phyloP scores from a whole-genome alignment of 371 early-diverging fungal species.

The Saksenaea oblongispora region DNA sequence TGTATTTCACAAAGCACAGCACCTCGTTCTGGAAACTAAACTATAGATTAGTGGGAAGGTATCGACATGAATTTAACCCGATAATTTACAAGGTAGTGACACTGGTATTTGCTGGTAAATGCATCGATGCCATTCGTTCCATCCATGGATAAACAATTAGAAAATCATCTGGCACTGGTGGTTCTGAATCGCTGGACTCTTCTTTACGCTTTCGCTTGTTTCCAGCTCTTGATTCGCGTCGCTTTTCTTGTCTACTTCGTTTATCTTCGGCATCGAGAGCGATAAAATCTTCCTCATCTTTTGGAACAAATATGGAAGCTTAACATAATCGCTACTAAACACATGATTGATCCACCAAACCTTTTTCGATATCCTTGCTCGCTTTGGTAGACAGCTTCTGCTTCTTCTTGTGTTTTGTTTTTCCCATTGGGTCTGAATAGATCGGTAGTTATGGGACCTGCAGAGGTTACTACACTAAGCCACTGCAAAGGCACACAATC shows the following conservation, averaged over 20 bases:
- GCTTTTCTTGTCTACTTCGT: conserved; percentile 21
- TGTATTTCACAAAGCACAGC: conserved; percentile 46
- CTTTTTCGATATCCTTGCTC: background rate
- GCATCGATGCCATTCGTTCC: conserved; percentile 7
- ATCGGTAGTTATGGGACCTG: background rate
- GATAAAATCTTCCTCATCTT: conserved; percentile 29
- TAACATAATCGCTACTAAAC: background rate
- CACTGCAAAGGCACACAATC: background rate
- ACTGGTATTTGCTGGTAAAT: background rate
- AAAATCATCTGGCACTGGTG: background rate
- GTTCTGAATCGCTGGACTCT: background rate
- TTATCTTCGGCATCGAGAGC: conserved; percentile 16
- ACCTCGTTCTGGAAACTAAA: conserved; percentile 31
- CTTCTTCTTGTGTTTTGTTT: background rate
- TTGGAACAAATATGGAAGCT: background rate
- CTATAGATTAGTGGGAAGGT: background rate
- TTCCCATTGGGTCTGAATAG: background rate
- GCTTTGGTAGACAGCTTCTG: background rate
- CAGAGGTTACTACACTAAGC: background rate
- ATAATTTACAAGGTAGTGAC: conserved; percentile 12
- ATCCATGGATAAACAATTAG: conserved; percentile 23
- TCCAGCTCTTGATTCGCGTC: conserved; percentile 9
- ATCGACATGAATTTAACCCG: background rate
- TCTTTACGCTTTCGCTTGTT: conserved; percentile 9
- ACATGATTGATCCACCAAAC: background rate